These are phyloP conservation scores for Phaffia rhodozyma DNA, from an alignment of 1,284 basidiomycete genomes.

Conservation along the genomic window DNA sequence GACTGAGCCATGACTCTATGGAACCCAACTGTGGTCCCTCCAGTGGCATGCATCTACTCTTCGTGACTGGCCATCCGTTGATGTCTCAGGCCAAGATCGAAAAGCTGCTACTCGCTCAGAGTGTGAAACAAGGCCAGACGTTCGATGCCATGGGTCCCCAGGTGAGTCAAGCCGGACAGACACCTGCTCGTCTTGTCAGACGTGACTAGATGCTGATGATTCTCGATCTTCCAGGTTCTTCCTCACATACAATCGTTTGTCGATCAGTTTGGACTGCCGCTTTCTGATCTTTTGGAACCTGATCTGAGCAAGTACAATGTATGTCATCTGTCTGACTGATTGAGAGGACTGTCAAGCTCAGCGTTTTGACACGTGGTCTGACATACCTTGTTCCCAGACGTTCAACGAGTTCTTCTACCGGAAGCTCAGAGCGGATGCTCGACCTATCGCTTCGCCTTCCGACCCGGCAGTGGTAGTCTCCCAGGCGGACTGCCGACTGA, in stretches of 20 bases:
- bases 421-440: constrained; percentile 50
- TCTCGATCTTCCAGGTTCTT: constrained; percentile 39
- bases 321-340: too few relatives aligned
- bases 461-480: constrained; percentile 49
- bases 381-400: constrained; percentile 30
- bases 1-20: constrained; percentile 19
- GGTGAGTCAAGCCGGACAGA: constrained; percentile 18
- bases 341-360: neutral
- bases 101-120: constrained; percentile 51
- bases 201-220: constrained; percentile 43
- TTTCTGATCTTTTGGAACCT: constrained; percentile 53
- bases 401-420: constrained; percentile 79
- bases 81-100: constrained; percentile 48
- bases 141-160: constrained; percentile 34
- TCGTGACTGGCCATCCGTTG: constrained; percentile 41
- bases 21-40: constrained; percentile 26
- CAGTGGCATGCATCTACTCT: constrained; percentile 64
- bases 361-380: neutral
- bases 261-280: constrained; percentile 52
- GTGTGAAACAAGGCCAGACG: constrained; percentile 43
- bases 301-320: constrained; percentile 48
- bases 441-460: constrained; percentile 51
- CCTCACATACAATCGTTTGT: constrained; percentile 60
- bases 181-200: constrained; percentile 23
- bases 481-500: constrained; percentile 62